Percentiles rank a stretch among this genome's conserved stretches.
phyloP scores from a whole-genome alignment of 2,329 filamentous ascomycete species.

The Rosellinia necatrix region DNA sequence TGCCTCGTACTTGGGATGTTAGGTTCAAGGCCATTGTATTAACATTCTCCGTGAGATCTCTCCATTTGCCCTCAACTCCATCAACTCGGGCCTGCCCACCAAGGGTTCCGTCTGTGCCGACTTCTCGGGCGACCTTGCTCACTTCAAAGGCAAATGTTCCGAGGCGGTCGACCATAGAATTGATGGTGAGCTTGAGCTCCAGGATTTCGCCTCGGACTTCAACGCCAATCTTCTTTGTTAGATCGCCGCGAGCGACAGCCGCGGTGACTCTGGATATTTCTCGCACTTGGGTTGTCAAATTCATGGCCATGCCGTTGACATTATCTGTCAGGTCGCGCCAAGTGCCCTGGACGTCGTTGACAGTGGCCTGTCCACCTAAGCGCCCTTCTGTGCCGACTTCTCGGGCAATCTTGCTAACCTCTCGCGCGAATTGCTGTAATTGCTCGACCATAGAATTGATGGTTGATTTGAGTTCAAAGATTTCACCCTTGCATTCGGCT shows the following conservation, averaged over 20 bases:
- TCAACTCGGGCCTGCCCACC: slow-evolving; percentile 93
- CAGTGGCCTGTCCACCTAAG: slow-evolving; percentile 90
- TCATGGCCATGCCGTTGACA: slow-evolving; percentile 98
- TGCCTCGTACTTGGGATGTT: slow-evolving; percentile 80
- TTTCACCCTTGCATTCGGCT: slow-evolving; percentile 89
- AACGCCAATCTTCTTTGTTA: slow-evolving; percentile 94
- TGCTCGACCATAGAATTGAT: slow-evolving; percentile 99
- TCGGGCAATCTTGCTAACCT: slow-evolving; percentile 94
- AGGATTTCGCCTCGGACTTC: slow-evolving; percentile 93
- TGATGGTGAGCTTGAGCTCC: slow-evolving; percentile 95
- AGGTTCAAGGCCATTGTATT: slow-evolving; percentile 76
- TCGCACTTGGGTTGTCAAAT: slow-evolving; percentile 94
- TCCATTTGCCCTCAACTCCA: slow-evolving; percentile 97
- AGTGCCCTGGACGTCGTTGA: slow-evolving; percentile 95
- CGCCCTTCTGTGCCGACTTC: slow-evolving; percentile 96
- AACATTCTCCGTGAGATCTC: slow-evolving; percentile 90
- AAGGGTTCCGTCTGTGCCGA: slow-evolving; percentile 92
- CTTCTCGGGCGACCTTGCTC: slow-evolving; percentile 91
- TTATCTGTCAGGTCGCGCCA: slow-evolving; percentile 96
- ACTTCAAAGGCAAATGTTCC: slow-evolving; percentile 97
- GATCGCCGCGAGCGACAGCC: slow-evolving; percentile 89
- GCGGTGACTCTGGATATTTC: slow-evolving; percentile 97
- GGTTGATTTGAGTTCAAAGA: slow-evolving; percentile 91
- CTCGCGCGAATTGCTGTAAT: slow-evolving; percentile 92
- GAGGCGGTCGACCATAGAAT: slow-evolving; percentile 97